phyloP scores from a whole-genome alignment of 331 rosid species.

The Erythrophleum ivorense region DNA sequence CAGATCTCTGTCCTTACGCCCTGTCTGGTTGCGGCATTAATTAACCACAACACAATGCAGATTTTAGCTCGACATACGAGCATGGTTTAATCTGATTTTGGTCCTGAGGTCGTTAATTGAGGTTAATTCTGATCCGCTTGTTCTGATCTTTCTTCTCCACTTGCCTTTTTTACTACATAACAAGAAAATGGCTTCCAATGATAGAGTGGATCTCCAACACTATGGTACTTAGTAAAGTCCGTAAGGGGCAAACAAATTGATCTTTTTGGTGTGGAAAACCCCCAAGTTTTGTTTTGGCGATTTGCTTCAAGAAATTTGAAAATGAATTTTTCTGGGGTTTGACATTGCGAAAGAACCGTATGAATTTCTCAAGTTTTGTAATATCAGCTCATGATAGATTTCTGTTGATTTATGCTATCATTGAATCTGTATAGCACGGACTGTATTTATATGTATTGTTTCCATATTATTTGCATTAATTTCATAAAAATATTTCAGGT shows the following conservation, averaged over 20 bases:
- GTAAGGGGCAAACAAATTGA: too few species aligned
- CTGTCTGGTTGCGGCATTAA: neutral
- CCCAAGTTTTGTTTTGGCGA: too few species aligned
- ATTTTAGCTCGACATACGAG: neutral
- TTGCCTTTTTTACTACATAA: too few species aligned
- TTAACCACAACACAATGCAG: neutral
- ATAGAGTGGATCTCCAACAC: too few species aligned
- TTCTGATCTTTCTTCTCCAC: neutral
- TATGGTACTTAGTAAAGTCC: too few species aligned
- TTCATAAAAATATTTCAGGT: slow-evolving; percentile 41
- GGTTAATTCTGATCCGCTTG: neutral
- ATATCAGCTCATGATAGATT: neutral
- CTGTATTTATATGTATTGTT: slow-evolving; percentile 7
- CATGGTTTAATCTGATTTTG: neutral
- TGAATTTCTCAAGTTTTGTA: slow-evolving; percentile 17
- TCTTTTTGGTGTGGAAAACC: too few species aligned
- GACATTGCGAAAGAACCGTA: neutral
- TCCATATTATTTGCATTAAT: slow-evolving; percentile 22
- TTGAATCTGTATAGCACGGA: neutral
- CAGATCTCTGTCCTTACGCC: neutral
- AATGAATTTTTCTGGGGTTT: slow-evolving; percentile 29
- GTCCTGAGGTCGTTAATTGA: neutral
- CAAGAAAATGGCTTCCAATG: too few species aligned
- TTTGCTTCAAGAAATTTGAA: too few species aligned
- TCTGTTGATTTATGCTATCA: slow-evolving; percentile 15